Percentiles rank a stretch among this genome's conserved stretches.
Evolutionary conservation across 1,139 yeast genomes (phyloP).

Genomic region (Saccharomyces hybrid): DNA sequence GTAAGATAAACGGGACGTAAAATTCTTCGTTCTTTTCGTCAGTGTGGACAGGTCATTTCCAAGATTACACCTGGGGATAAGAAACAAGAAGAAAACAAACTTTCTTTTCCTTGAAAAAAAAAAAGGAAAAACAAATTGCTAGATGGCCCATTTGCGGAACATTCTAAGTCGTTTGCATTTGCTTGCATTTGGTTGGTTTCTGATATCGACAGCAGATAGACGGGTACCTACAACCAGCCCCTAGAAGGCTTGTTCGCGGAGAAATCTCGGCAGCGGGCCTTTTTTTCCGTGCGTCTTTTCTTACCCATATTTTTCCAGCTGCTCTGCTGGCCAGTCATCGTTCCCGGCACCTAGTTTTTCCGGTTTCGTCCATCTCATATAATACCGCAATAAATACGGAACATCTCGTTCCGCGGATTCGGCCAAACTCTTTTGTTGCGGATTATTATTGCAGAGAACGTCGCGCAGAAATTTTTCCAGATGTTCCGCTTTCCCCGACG

Average conservation of each 20-base stretch:
- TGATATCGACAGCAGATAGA: background rate
- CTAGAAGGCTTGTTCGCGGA: background rate
- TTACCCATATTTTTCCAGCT: background rate
- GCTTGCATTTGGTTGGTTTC: background rate
- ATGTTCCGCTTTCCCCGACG: background rate
- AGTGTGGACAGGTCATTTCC: background rate
- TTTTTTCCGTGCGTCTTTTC: background rate
- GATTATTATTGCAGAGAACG: background rate
- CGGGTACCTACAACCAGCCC: background rate
- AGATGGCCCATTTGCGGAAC: background rate
- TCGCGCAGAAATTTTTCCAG: background rate
- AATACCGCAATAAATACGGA: conserved; percentile 1
- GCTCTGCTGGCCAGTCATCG: background rate
- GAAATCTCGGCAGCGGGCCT: background rate
- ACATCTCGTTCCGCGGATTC: background rate
- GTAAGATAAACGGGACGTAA: background rate
- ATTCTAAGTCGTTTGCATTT: background rate
- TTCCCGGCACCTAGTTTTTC: background rate
- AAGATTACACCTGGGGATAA: background rate
- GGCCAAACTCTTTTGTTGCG: background rate
- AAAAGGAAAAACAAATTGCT: background rate
- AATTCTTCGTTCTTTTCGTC: background rate
- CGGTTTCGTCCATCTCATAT: background rate
- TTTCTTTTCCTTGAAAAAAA: background rate
- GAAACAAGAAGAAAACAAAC: background rate